Evolutionary conservation across 495 filamentous ascomycete genomes (phyloP), one percentile per base, ranked within the genome.

Genomic region (Trichoderma gamsii): DNA sequence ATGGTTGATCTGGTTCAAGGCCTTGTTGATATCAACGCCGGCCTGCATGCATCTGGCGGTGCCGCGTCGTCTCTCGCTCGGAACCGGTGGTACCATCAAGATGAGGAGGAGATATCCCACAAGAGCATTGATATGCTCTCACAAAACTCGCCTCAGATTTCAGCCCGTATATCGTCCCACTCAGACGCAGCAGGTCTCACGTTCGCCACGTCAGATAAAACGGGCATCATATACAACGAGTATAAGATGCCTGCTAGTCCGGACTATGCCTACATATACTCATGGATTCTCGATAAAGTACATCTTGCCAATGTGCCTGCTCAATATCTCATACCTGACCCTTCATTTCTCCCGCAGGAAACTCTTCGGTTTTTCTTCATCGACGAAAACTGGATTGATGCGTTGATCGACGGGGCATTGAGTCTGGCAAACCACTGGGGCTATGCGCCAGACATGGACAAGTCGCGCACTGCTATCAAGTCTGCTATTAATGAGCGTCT

Each of bases 351-450:
- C 1, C 80, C 80, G 0, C n/a, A 51, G 11, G 82, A 84, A 68
- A 63, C 65, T 3, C 63, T 85, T 0, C 79, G 83, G 1, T 79
- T 80, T 71, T 85, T 84, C 71, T 63, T 77, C 65, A 74, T 84
- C 35, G 83, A 84, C 67, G 4, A 66, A 5, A 70, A 69, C 63
- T 85, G 83, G 83, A 59, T 78, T 9, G 79, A 82, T 49, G 69
- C 69, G 2, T 46, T 84, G 2, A 66, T 85, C 12, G 83, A 85
- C 68, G 83, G 83, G 0, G 83, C 75, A 3, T 74, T 85, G 1
- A 76, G 72, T 8, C 25, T 79, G 0, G 81, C 72, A 2, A 84
- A 83, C 69, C 77, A 83, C 69, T 35, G 75, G 0, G 70, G 72
- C 4, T 63, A 70, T 38, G 5, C 35, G 35, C 35, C 35, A 1